A percentile compares a stretch with the other conserved stretches of the same genome.
phyloP scores from a whole-genome alignment of 805 yeast genomes.

The Candida chilensis region DNA sequence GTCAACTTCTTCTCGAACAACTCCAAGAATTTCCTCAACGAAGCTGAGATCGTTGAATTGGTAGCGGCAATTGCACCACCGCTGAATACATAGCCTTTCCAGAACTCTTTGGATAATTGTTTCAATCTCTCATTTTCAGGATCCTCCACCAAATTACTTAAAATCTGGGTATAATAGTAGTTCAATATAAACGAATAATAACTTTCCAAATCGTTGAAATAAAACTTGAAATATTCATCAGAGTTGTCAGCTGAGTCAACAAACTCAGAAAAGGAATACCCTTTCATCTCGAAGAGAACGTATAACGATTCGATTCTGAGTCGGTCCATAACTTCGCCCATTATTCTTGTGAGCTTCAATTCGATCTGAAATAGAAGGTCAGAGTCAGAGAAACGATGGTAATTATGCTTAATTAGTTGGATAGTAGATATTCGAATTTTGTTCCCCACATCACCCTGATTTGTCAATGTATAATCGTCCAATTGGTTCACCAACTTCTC shows the following conservation, averaged over 20 bases:
- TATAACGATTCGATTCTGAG: conserved; percentile 33
- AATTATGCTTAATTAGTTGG: conserved; percentile 20
- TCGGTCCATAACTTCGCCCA: conserved; percentile 56
- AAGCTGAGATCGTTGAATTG: conserved; percentile 28
- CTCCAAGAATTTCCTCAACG: conserved; percentile 27
- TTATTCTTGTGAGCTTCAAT: conserved; percentile 37
- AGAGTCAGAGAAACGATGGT: no score
- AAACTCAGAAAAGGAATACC: not conserved
- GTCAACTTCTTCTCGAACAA: conserved; percentile 11
- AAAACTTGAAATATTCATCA: not conserved
- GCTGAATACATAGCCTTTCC: conserved; percentile 46
- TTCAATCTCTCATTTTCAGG: conserved; percentile 3
- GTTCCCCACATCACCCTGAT: conserved; percentile 90
- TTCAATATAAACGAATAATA: conserved; percentile 17
- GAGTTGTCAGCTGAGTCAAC: not conserved
- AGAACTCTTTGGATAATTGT: conserved; percentile 24
- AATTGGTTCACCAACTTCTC: conserved; percentile 24
- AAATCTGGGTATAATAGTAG: conserved; percentile 7
- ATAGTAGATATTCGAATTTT: conserved; percentile 51
- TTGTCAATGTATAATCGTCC: conserved; percentile 71
- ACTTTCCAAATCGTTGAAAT: conserved; percentile 2
- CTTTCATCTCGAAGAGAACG: conserved; percentile 18
- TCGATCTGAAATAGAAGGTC: conserved; percentile 10
- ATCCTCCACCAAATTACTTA: conserved; percentile 5
- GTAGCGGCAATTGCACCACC: conserved; percentile 50